Base-by-base conservation (phyloP, 1,284 basidiomycete species). In the Peniophora sp. region DNA sequence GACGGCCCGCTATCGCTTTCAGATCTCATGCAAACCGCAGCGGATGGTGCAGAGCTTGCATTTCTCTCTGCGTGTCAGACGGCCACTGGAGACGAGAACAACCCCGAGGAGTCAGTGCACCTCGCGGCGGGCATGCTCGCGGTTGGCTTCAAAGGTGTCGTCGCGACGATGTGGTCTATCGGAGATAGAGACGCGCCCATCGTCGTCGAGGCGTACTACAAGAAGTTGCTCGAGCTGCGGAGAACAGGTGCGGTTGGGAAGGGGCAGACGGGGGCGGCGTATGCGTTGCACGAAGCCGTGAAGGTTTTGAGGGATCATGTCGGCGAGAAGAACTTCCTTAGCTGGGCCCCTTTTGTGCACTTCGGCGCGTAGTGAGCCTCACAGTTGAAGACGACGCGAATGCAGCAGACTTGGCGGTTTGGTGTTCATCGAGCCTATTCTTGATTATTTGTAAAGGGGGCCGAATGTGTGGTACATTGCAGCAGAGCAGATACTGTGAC, bases 21-120 rank as follows among this genome's bases (percentile, higher is more conserved):
- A 5, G 34, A 17, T 3, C 16, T 51, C 14, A 46, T 51, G 19
- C n/a, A 14, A 5, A n/a, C n/a, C 23, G n/a, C 45, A 0, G 17
- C 12, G 10, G 10, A 44, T 6, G 16, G 20, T 0, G 45, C 50
- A 1, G 43, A 39, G 23, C 59, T 27, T 36, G 60, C 58, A n/a
- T 59, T 61, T 47, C 56, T 63, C 24, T 59, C 57, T 19, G 60
- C 62, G n/a, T 63, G 60, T 47, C 55, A 63, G 47, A 61, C 61
- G 23, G 58, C 59, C n/a, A 53, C 53, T n/a, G 58, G 56, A 12
- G 56, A 60, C 25, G 50, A 53, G 22, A 50, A 49, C 9, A 52
- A 56, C 2, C 49, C 59, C 8, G 61, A 59, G 10, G 57, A 62
- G 50, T 49, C 55, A 22, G 53, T 59, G n/a, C 61, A 62, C 48